A percentile compares a stretch with the other conserved stretches of the same genome.
phyloP scores from a whole-genome alignment of 805 yeast species.

The Clavispora vitiphila region DNA sequence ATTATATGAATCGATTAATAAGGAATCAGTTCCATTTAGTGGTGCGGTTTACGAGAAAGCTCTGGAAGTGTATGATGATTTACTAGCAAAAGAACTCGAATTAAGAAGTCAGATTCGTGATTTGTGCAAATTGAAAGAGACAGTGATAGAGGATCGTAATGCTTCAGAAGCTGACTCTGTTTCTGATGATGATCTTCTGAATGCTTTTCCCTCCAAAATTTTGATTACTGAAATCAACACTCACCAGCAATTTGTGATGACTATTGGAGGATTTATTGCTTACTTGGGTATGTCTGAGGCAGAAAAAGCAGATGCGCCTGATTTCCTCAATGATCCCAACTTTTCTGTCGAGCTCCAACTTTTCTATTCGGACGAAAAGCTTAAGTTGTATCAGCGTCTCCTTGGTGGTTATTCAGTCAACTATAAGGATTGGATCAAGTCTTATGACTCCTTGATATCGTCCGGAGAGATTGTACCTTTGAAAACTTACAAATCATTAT shows the following conservation, averaged over 20 bases:
- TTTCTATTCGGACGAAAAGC: slow-evolving; percentile 48
- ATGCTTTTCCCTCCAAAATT: slow-evolving; percentile 52
- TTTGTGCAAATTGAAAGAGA: slow-evolving; percentile 23
- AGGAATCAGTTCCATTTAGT: slow-evolving; percentile 26
- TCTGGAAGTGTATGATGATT: slow-evolving; percentile 25
- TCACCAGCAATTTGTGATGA: slow-evolving; percentile 28
- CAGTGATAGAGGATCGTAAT: slow-evolving; percentile 27
- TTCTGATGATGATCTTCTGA: slow-evolving; percentile 49
- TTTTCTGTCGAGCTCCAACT: slow-evolving; percentile 40
- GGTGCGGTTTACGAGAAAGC: slow-evolving; percentile 30
- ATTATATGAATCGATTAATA: slow-evolving; percentile 31
- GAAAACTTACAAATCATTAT: slow-evolving; percentile 38
- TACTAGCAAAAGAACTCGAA: slow-evolving; percentile 40
- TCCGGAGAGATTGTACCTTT: slow-evolving; percentile 43
- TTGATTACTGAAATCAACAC: slow-evolving; percentile 28
- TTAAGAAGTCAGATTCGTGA: slow-evolving; percentile 35
- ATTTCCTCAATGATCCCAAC: slow-evolving; percentile 3
- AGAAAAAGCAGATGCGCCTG: slow-evolving; percentile 1
- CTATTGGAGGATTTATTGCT: slow-evolving; percentile 27
- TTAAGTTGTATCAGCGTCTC: slow-evolving; percentile 32
- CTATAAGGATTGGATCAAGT: slow-evolving; percentile 48
- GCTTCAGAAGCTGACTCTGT: slow-evolving; percentile 34
- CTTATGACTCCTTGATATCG: slow-evolving; percentile 37
- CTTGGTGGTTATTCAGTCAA: slow-evolving; percentile 41
- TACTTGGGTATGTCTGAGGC: slow-evolving; percentile 8